phyloP scores from a whole-genome alignment of 2,329 filamentous ascomycete species.

The Blastomyces parvus region DNA sequence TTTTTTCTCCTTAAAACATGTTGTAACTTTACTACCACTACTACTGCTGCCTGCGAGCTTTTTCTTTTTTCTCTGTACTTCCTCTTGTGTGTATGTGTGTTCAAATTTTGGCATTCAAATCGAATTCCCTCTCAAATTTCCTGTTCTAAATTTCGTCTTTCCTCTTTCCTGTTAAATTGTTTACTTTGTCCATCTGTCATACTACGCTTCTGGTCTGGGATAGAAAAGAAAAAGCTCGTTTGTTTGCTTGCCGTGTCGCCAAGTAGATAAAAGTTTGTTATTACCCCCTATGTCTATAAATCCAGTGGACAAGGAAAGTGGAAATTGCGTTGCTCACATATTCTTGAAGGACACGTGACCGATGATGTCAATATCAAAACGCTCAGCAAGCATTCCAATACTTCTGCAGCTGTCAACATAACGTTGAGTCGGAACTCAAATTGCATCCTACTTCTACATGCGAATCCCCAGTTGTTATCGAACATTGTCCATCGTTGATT shows the following conservation, averaged over 20 bases:
- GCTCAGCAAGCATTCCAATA: too few relatives aligned
- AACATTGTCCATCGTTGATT: not conserved
- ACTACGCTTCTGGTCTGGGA: not conserved
- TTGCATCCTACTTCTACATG: not conserved
- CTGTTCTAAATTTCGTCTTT: slow-evolving; percentile 8
- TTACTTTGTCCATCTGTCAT: slow-evolving; percentile 9
- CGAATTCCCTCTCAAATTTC: slow-evolving; percentile 12
- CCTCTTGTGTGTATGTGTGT: slow-evolving; percentile 11
- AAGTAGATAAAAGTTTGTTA: not conserved
- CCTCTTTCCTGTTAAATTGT: slow-evolving; percentile 6
- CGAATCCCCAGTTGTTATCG: not conserved
- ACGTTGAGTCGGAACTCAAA: not conserved
- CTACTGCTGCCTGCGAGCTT: slow-evolving; percentile 33
- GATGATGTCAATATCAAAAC: not conserved
- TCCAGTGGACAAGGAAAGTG: not conserved
- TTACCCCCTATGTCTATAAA: not conserved
- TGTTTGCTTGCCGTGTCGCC: not conserved
- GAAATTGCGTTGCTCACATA: not conserved
- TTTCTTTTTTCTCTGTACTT: slow-evolving; percentile 23
- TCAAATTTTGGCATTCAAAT: slow-evolving; percentile 16
- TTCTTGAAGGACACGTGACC: not conserved
- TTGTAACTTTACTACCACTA: slow-evolving; percentile 33
- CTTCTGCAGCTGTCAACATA: too few relatives aligned
- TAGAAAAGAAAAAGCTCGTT: slow-evolving; percentile 8
- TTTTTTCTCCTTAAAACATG: slow-evolving; percentile 35